Percentiles rank a stretch among this genome's conserved stretches.
These are phyloP conservation scores for Pholiota conissans DNA, from an alignment of 768 basidiomycete genomes.

Conservation along the genomic window DNA sequence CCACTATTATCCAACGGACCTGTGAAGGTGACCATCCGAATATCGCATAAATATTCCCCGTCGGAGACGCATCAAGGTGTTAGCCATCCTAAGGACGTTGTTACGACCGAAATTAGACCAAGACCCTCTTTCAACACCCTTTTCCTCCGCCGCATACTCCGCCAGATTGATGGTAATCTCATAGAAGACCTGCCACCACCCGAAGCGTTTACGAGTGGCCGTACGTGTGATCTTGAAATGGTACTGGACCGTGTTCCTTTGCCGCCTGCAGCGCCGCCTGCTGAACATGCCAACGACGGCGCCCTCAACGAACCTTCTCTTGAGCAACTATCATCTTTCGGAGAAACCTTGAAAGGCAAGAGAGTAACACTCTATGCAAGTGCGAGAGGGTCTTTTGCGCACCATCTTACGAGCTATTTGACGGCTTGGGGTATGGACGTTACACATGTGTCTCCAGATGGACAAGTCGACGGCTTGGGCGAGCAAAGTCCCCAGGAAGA, in stretches of 20 bases:
- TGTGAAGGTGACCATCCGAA: slow-evolving; percentile 43
- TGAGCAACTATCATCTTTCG: slow-evolving; percentile 75
- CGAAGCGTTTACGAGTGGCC: slow-evolving; percentile 40
- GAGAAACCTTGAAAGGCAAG: slow-evolving; percentile 80
- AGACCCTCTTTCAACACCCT: slow-evolving; percentile 44
- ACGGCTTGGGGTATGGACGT: slow-evolving; percentile 96
- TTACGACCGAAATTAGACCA: slow-evolving; percentile 38
- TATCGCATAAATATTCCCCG: slow-evolving; percentile 46
- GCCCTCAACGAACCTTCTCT: slow-evolving; percentile 74
- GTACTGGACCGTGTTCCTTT: slow-evolving; percentile 60
- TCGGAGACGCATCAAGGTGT: slow-evolving; percentile 22
- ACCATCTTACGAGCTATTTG: slow-evolving; percentile 90
- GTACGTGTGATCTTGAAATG: slow-evolving; percentile 67
- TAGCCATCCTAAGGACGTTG: slow-evolving; percentile 17
- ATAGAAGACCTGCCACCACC: slow-evolving; percentile 46
- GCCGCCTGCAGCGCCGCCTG: slow-evolving; percentile 37
- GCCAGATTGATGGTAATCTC: slow-evolving; percentile 54
- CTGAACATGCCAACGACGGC: slow-evolving; percentile 49
- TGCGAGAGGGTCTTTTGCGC: slow-evolving; percentile 86
- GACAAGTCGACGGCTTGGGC: slow-evolving; percentile 42
- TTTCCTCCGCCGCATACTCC: slow-evolving; percentile 60
- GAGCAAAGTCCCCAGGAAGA: slow-evolving; percentile 14
- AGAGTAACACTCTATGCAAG: slow-evolving; percentile 83
- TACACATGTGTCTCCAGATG: slow-evolving; percentile 69
- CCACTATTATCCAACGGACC: slow-evolving; percentile 33